Evolutionary conservation across 1,284 basidiomycete genomes (phyloP), one percentile per base, ranked within the genome.

Genomic region (Fistulina hepatica): DNA sequence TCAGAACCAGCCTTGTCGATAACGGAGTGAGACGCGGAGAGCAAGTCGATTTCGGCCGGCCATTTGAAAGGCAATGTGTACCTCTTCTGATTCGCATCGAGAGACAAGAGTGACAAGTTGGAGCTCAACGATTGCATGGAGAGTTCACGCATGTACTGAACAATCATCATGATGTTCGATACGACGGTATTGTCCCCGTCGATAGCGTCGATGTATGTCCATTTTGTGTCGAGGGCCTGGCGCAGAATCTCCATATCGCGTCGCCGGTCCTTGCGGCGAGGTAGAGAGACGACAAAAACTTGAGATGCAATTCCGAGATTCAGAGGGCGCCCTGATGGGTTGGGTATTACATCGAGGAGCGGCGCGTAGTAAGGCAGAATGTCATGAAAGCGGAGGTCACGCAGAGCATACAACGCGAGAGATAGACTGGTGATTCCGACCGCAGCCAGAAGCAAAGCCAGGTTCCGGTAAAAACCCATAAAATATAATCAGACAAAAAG

Each of bases 201-300:
- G 1, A 64, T 51, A 9, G 73, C 76, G 38, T 73, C 62, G n/a
- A 69, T 41, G 47, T 76, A 69, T 2, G 60, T 63, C 73, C 74
- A 81, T 2, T 46, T 6, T 16, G 27, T n/a, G 27, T n/a, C n/a
- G n/a, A 30, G n/a, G n/a, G 17, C 17, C n/a, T n/a, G n/a, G 27
- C n/a, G n/a, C n/a, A 81, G 53, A 11, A 44, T 46, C 37, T 76
- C 70, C 75, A 81, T 80, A 25, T 67, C 58, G n/a, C 46, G 40
- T 9, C 67, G 63, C 15, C 78, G 59, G 44, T 76, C 74, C 3
- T 46, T 42, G 26, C 77, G 63, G 17, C 52, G 57, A 7, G 71
- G 65, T 11, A 79, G 65, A 15, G 76, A 79, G 22, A 84, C 48
- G 3, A 83, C 71, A 46, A 71, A 76, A 37, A 75, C 64, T 12